Base-by-base conservation (phyloP, 345 rosid species). In the Durio zibethinus region DNA sequence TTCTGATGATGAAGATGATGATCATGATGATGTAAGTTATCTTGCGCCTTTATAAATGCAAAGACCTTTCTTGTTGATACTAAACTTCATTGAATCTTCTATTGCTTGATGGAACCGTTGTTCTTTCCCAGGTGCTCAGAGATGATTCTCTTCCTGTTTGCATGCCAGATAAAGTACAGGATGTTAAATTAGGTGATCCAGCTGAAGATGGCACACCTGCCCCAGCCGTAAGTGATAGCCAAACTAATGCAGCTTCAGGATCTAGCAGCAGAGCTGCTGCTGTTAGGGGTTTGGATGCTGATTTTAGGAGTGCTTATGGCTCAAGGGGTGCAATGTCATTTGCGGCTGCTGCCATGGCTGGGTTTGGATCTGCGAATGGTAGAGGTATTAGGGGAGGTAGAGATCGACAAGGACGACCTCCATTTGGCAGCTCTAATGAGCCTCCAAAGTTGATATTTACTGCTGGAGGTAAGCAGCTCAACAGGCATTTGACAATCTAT, bases 321-420 rank as follows among this genome's bases (percentile, higher is more conserved):
- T 85, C 98, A 62, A 91, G 97, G 82, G 98, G 97, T 79, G 93
- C 94, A n/a, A 90, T 92, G 91, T 94, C 97, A 48, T 97, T 97
- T 82, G 99, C 97, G 66, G 97, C 99, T 64, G 97, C 97, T 38
- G 93, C 99, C 6, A 94, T 94, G 98, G 94, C 97, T 82, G 99
- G 99, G 75, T 92, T 94, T 82, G 97, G 97, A 78, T 87, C 97
- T 85, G 87, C 94, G 65, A 89, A 87, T 83, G 96, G 93, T 79
- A 90, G 96, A 87, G 99, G 98, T 83, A 82, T 94, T 74, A 88
- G 98, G 77, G 97, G 97, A 77, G 90, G 92, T 74, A 87, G 97
- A 85, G 99, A 96, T 84, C 88, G 96, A 60, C 99, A 88, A 40
- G 98, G 98, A 77, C 90, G 93, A 36, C 89, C 88, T 56, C 74